Evolutionary conservation across 2,329 filamentous ascomycete species (phyloP), one percentile per base, ranked within the genome.

Genomic region (Acrodontium crateriforme): DNA sequence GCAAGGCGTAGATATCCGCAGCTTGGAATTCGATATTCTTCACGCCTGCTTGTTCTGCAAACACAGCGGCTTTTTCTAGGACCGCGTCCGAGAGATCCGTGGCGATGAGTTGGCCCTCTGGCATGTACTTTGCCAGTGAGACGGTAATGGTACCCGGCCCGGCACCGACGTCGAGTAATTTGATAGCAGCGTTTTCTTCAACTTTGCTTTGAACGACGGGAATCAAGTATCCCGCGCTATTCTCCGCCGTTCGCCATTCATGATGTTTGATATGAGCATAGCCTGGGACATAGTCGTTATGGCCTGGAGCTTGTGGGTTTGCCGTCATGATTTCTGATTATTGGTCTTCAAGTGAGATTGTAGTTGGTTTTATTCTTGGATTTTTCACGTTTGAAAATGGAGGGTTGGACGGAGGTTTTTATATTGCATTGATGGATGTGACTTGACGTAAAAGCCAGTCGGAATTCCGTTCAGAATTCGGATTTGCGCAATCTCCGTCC

Each of bases 111-210:
- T 53, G 48, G 32, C 60, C 60, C 30, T 55, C 34, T 3, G 62
- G 59, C 5, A 62, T 49, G 33, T 54, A 54, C 11, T 51, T 41
- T 2, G 59, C 57, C 6, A 65, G 44, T 5, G 56, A 58, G 6
- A 51, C 47, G 2, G 59, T 56, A 37, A 66, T 65, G 18, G 58
- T 62, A n/a, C 62, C 61, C 3, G 61, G 59, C 2, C 62, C 62
- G 21, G 58, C 57, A 21, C 62, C 62, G 9, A 63, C 54, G 34
- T 66, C 61, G 13, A 65, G 55, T 21, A 65, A 32, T 46, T 31
- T 51, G 42, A 46, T 49, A 31, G 9, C 40, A 29, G 29, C 53
- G 34, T 35, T 46, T 9, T 27, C 25, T 34, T 20, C 14, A 24
- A 33, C 34, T 18, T 41, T 36, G 6, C 21, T 6, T 22, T 43